Evolutionary conservation across 2,329 filamentous ascomycete genomes (phyloP).

Genomic region (Diaporthe sp.): DNA sequence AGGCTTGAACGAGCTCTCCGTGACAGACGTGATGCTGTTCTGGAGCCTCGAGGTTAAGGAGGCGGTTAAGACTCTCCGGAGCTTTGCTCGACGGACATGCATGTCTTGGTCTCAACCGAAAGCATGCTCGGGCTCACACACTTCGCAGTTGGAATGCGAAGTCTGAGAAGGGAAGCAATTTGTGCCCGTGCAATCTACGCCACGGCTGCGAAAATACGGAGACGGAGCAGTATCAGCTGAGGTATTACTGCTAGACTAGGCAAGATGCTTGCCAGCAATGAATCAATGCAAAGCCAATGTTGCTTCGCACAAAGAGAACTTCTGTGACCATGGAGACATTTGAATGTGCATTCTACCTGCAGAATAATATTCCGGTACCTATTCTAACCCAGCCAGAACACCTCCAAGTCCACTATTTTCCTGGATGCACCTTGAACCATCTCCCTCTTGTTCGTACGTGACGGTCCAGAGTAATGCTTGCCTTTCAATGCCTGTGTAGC

Average conservation of each 20-base stretch:
- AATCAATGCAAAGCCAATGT: not conserved
- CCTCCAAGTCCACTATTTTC: no score
- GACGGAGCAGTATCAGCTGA: not conserved
- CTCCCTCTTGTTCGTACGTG: not conserved
- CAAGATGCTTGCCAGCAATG: conserved; percentile 6
- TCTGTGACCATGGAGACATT: not conserved
- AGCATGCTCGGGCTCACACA: not conserved
- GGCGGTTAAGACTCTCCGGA: not conserved
- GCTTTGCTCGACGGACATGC: no score
- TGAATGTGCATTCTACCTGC: conserved; percentile 3
- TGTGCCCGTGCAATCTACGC: not conserved
- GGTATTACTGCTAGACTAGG: not conserved
- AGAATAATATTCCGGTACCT: conserved; percentile 1
- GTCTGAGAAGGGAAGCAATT: not conserved
- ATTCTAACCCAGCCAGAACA: not conserved
- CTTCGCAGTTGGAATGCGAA: not conserved
- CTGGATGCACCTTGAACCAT: not conserved
- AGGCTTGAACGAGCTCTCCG: conserved; percentile 44
- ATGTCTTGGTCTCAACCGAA: not conserved
- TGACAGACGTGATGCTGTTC: not conserved
- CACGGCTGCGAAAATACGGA: not conserved
- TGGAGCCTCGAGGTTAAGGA: not conserved
- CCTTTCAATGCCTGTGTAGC: not conserved
- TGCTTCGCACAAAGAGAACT: not conserved
- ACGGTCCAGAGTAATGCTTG: not conserved